Evolutionary conservation across 2,329 filamentous ascomycete species (phyloP).

Genomic region (Fusarium chlamydosporum): DNA sequence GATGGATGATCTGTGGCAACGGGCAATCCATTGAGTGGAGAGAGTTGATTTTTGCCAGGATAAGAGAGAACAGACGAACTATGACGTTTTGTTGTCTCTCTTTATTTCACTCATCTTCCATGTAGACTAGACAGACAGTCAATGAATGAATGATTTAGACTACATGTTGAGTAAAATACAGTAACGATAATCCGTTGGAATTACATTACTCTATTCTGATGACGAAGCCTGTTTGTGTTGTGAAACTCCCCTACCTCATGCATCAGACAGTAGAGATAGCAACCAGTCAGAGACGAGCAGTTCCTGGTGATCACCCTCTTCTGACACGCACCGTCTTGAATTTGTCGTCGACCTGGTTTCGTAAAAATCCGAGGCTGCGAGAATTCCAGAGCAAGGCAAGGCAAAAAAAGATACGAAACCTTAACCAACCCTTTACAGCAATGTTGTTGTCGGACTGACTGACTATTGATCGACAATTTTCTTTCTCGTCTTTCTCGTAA

Average conservation of each 20-base stretch:
- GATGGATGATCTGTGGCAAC: constrained; percentile 32
- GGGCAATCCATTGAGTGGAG: constrained; percentile 12
- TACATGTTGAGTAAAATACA: neutral
- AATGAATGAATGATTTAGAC: too few relatives aligned
- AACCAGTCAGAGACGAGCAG: constrained; percentile 34
- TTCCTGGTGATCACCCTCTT: constrained; percentile 39
- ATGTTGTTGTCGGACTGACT: constrained; percentile 11
- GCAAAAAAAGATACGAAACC: constrained; percentile 20
- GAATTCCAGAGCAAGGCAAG: constrained; percentile 27
- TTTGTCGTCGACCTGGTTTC: constrained; percentile 26
- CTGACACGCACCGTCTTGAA: constrained; percentile 40
- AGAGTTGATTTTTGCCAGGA: constrained; percentile 10
- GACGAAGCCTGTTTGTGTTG: constrained; percentile 27
- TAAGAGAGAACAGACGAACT: constrained; percentile 1
- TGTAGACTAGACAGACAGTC: constrained; percentile 5
- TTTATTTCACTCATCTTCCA: constrained; percentile 1
- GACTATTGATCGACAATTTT: too few relatives aligned
- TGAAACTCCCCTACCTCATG: constrained; percentile 35
- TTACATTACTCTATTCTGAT: too few relatives aligned
- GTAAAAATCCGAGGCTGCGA: constrained; percentile 4
- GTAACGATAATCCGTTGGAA: neutral
- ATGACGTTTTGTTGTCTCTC: constrained; percentile 31
- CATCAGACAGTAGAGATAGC: constrained; percentile 11
- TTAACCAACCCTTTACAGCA: constrained; percentile 6
- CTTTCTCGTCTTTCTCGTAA: constrained; percentile 1